Conservation (phyloP, 225 moss, liverwort and hornwort species). For the Physcomitrium patens region DNA sequence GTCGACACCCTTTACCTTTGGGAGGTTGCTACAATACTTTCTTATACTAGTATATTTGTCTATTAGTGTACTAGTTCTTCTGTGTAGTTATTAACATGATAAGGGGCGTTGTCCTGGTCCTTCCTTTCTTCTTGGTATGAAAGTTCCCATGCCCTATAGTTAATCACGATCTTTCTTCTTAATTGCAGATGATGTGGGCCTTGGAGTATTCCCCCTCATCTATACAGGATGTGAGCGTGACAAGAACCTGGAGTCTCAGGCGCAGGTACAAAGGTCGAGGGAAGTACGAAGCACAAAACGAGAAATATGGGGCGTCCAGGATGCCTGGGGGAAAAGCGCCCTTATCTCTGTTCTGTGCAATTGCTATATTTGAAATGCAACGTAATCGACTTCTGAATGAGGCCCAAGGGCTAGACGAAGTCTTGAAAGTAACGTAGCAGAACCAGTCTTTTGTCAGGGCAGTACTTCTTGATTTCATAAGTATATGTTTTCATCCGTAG, state of each 20-base stretch:
- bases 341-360: slow-evolving; percentile 84
- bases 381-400: slow-evolving; percentile 79
- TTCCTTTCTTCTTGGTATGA: not conserved
- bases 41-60: too few relatives aligned
- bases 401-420: slow-evolving; percentile 92
- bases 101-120: not conserved
- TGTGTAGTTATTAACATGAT: not conserved
- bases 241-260: slow-evolving; percentile 53
- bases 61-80: too few relatives aligned
- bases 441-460: not conserved
- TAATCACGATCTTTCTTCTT: slow-evolving; percentile 5
- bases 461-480: not conserved
- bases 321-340: slow-evolving; percentile 77
- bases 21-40: slow-evolving; percentile 67
- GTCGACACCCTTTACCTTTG: slow-evolving; percentile 96
- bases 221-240: slow-evolving; percentile 53
- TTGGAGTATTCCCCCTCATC: slow-evolving; percentile 76
- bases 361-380: slow-evolving; percentile 92
- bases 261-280: slow-evolving; percentile 66
- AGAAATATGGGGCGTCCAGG: slow-evolving; percentile 76
- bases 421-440: slow-evolving; percentile 67
- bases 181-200: slow-evolving; percentile 96
- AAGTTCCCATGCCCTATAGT: not conserved
- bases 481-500: not conserved
- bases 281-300: slow-evolving; percentile 83